These are phyloP conservation scores for Mycothermus thermophilus DNA, from an alignment of 495 filamentous ascomycete species.

Conservation along the genomic window DNA sequence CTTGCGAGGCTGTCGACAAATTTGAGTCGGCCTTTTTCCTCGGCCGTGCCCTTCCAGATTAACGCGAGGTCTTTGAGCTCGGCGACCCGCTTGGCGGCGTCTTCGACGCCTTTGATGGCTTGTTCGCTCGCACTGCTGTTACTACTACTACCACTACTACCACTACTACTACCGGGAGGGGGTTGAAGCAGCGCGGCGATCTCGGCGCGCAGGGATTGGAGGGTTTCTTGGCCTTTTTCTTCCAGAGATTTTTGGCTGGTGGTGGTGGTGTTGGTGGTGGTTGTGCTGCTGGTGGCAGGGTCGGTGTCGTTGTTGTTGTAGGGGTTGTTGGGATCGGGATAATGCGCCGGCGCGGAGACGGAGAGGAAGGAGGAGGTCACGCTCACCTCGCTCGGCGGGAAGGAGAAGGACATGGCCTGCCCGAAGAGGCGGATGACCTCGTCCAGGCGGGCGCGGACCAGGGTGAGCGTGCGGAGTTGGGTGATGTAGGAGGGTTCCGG, in stretches of 20 bases:
- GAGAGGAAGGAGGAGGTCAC: conserved; percentile 66
- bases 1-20: conserved; percentile 68
- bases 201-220: conserved; percentile 54
- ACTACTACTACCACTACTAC: neutral
- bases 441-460: conserved; percentile 70
- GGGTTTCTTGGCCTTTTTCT: conserved; percentile 62
- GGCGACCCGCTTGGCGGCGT: conserved; percentile 56
- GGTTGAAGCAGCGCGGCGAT: conserved; percentile 54
- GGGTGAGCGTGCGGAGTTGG: conserved; percentile 65
- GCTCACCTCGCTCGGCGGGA: conserved; percentile 66
- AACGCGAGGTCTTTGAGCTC: conserved; percentile 53
- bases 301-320: too few relatives aligned
- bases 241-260: too few relatives aligned
- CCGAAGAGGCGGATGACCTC: conserved; percentile 79
- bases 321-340: conserved; percentile 44
- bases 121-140: conserved; percentile 32
- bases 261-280: too few relatives aligned
- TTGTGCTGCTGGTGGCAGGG: conserved; percentile 44
- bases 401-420: conserved; percentile 82
- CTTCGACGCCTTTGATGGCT: conserved; percentile 45
- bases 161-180: too few relatives aligned
- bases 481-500: conserved; percentile 56
- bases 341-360: conserved; percentile 61
- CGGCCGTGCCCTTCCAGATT: conserved; percentile 89
- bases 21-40: conserved; percentile 69